These are phyloP conservation scores for Rhododendron simsii DNA, from an alignment of 148 eudicot genomes.

Conservation along the genomic window DNA sequence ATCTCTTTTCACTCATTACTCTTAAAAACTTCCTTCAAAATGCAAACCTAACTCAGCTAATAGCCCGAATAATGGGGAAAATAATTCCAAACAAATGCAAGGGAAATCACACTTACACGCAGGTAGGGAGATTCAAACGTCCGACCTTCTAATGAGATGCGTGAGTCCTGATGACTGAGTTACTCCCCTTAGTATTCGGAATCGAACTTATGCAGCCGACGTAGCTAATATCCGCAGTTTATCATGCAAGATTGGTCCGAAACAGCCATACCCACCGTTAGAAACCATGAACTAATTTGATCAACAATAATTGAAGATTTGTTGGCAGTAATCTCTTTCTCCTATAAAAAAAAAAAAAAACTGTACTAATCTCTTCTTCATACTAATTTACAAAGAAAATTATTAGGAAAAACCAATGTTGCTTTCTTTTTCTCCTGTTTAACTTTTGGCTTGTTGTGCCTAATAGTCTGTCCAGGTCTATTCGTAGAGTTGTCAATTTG, in stretches of 20 bases:
- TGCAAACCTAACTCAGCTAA: too few relatives aligned
- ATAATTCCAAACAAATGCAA: too few relatives aligned
- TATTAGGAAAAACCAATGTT: not conserved
- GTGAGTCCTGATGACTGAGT: not conserved
- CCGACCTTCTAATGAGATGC: not conserved
- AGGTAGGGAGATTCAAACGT: too few relatives aligned
- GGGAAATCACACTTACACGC: not conserved
- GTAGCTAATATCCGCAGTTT: not conserved
- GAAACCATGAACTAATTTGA: not conserved
- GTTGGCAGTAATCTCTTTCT: not conserved
- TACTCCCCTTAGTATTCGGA: too few relatives aligned
- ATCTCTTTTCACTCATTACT: too few relatives aligned
- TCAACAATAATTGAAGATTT: not conserved
- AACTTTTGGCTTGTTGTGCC: not conserved
- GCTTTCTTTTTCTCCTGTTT: not conserved
- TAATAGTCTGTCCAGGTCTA: not conserved
- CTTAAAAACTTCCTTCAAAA: too few relatives aligned
- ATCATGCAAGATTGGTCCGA: not conserved
- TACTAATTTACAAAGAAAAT: not conserved
- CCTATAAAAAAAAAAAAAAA: not conserved
- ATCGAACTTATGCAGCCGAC: not conserved
- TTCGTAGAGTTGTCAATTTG: not conserved
- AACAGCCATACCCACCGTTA: not conserved
- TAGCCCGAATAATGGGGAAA: too few relatives aligned
- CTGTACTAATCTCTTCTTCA: not conserved